phyloP scores from a whole-genome alignment of 2,329 filamentous ascomycete genomes.

The Phialocephala subalpina region DNA sequence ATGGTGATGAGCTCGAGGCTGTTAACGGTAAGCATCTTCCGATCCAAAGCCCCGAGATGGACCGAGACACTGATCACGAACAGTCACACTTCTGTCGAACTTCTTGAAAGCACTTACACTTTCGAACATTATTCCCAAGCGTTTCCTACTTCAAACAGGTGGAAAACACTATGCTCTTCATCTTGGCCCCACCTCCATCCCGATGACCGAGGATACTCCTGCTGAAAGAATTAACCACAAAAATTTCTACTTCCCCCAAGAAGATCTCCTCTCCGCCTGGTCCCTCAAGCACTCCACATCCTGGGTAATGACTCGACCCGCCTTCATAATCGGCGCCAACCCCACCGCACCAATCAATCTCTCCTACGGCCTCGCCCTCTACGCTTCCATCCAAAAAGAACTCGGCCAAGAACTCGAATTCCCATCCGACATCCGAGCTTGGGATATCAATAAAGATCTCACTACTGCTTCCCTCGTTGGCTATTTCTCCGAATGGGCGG shows the following conservation, averaged over 20 bases:
- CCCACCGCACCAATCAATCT: constrained; percentile 39
- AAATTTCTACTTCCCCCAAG: constrained; percentile 35
- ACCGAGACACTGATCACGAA: not conserved
- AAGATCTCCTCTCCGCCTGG: constrained; percentile 26
- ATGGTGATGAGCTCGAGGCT: constrained; percentile 24
- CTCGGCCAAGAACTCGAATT: constrained; percentile 45
- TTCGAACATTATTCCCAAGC: constrained; percentile 25
- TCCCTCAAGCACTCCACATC: constrained; percentile 10
- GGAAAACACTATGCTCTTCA: constrained; percentile 46
- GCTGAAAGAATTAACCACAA: constrained; percentile 8
- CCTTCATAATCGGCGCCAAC: constrained; percentile 31
- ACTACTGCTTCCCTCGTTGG: constrained; percentile 20
- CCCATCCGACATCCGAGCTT: constrained; percentile 40
- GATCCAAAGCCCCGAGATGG: not conserved
- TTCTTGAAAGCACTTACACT: constrained; percentile 31
- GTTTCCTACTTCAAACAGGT: constrained; percentile 43
- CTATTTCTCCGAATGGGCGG: constrained; percentile 31
- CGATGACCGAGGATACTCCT: constrained; percentile 33
- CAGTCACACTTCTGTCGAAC: constrained; percentile 26
- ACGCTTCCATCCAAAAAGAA: constrained; percentile 42
- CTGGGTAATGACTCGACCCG: constrained; percentile 29
- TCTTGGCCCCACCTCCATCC: constrained; percentile 37
- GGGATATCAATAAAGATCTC: constrained; percentile 28
- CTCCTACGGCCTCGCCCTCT: constrained; percentile 29
- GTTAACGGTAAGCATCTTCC: constrained; percentile 22